phyloP scores from a whole-genome alignment of 1,284 basidiomycete species.

The Rhodotorula sp. region DNA sequence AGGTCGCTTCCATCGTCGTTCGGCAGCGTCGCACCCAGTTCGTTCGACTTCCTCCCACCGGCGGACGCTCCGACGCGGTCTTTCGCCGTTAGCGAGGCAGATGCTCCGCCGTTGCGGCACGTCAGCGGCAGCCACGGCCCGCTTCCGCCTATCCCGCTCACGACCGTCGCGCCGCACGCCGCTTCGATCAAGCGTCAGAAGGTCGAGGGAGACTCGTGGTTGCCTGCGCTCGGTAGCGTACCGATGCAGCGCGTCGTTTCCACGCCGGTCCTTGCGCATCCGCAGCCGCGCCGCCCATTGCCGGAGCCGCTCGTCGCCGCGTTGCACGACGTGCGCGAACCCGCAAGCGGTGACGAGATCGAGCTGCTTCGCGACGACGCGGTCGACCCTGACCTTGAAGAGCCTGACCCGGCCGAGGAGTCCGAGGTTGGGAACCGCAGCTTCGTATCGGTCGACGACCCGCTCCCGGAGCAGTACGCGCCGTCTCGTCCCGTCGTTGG shows the following conservation, averaged over 20 bases:
- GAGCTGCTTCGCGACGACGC: background rate
- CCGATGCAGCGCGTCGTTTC: background rate
- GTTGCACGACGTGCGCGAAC: background rate
- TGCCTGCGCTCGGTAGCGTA: background rate
- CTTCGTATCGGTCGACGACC: constrained; percentile 14
- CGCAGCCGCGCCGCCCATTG: constrained; percentile 20
- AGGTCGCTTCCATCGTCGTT: background rate
- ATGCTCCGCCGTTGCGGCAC: background rate
- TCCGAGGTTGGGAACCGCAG: constrained; percentile 1
- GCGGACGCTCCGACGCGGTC: background rate
- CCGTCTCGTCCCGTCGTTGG: background rate
- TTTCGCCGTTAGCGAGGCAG: no score
- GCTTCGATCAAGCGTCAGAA: constrained; percentile 8
- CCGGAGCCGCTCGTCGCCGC: constrained; percentile 1
- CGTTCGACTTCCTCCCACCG: constrained; percentile 18
- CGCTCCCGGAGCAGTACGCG: constrained; percentile 24
- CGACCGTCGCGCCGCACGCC: background rate
- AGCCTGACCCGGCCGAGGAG: background rate
- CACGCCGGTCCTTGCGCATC: constrained; percentile 3
- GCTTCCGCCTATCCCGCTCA: constrained; percentile 27
- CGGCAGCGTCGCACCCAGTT: background rate
- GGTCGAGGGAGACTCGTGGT: background rate
- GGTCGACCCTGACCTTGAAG: background rate
- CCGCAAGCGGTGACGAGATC: background rate
- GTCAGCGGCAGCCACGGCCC: constrained; percentile 18